Evolutionary conservation across 495 filamentous ascomycete species (phyloP).

Genomic region (Penicillium arizonense): DNA sequence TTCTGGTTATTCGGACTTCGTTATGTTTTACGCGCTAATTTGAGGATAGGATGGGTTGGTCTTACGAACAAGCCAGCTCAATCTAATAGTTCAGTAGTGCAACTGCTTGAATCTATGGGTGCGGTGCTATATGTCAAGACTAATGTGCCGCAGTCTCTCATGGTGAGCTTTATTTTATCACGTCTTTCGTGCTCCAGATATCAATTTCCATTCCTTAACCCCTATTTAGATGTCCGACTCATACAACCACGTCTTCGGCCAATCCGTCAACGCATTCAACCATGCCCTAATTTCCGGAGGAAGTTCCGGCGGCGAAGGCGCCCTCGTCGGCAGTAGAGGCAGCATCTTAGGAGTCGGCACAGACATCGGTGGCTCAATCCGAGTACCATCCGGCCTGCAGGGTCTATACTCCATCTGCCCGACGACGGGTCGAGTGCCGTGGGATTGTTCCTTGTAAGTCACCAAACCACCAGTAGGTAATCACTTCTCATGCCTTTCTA

Average conservation of each 20-base stretch:
- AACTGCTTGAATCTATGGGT: constrained; percentile 27
- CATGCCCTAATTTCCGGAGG: constrained; percentile 55
- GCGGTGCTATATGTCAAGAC: constrained; percentile 62
- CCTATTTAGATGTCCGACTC: constrained; percentile 48
- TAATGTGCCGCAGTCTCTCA: constrained; percentile 53
- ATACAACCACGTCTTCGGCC: constrained; percentile 38
- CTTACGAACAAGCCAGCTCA: constrained; percentile 26
- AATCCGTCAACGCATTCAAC: constrained; percentile 57
- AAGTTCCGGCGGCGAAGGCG: constrained; percentile 63
- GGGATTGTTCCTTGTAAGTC: constrained; percentile 35
- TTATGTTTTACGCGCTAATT: not conserved
- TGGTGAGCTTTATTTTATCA: constrained; percentile 18
- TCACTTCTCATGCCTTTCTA: not conserved
- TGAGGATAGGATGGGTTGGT: constrained; percentile 28
- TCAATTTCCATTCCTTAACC: not conserved
- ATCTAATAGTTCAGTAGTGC: constrained; percentile 17
- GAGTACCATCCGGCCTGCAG: constrained; percentile 59
- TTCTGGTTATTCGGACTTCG: not conserved
- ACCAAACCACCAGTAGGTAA: not conserved
- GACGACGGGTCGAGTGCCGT: constrained; percentile 54
- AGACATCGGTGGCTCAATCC: constrained; percentile 65
- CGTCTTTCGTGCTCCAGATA: not conserved
- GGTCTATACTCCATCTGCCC: constrained; percentile 65
- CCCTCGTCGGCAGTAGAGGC: constrained; percentile 54
- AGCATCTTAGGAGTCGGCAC: constrained; percentile 62